Evolutionary conservation across 2,329 filamentous ascomycete genomes (phyloP).

Genomic region (Plenodomus tracheiphilus): DNA sequence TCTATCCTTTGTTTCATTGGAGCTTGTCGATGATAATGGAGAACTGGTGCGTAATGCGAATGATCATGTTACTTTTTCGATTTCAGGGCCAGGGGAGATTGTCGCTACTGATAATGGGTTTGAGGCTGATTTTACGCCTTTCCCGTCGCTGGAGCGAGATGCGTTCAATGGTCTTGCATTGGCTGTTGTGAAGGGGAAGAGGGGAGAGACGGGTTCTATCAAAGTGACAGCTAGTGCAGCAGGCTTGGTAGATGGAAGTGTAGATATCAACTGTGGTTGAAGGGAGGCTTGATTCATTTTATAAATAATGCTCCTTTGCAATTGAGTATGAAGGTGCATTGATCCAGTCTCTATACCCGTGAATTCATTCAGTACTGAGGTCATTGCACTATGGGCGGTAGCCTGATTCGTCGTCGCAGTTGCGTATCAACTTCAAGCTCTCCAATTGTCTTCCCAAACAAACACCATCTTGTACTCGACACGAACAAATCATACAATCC

Average conservation of each 20-base stretch:
- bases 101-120: constrained; percentile 58
- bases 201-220: background rate
- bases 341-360: too few relatives aligned
- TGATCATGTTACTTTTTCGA: constrained; percentile 50
- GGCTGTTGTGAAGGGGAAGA: background rate
- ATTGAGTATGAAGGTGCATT: too few relatives aligned
- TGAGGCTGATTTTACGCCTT: constrained; percentile 25
- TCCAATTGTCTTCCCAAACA: too few relatives aligned
- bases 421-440: too few relatives aligned
- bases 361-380: too few relatives aligned
- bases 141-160: constrained; percentile 24
- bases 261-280: background rate
- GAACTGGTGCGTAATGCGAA: constrained; percentile 49
- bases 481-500: too few relatives aligned
- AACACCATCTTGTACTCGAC: too few relatives aligned
- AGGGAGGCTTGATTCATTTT: too few relatives aligned
- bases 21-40: constrained; percentile 51
- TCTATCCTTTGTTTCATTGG: constrained; percentile 52
- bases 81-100: constrained; percentile 50
- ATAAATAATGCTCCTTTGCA: too few relatives aligned
- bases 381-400: too few relatives aligned
- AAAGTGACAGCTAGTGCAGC: background rate
- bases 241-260: background rate
- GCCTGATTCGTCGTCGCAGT: too few relatives aligned
- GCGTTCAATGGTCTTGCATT: constrained; percentile 17